phyloP scores from a whole-genome alignment of 495 filamentous ascomycete genomes.

The Pseudevernia furfuracea region DNA sequence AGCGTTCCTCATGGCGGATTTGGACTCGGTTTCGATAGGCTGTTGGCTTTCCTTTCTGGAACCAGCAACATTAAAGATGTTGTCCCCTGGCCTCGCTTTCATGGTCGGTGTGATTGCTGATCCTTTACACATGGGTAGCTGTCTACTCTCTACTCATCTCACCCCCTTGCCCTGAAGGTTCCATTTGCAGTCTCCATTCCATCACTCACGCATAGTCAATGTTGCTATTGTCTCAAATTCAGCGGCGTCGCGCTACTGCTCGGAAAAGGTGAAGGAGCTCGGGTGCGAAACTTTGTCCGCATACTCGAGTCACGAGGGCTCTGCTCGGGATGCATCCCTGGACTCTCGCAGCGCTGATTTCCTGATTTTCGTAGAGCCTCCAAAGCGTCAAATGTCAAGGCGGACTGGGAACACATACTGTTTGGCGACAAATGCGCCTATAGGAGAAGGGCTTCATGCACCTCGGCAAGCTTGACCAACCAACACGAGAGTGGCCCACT shows the following conservation, averaged over 20 bases:
- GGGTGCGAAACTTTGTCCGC: background rate
- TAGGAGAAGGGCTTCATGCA: background rate
- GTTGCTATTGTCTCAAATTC: background rate
- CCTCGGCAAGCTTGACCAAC: background rate
- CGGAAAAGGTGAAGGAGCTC: background rate
- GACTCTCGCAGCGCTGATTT: background rate
- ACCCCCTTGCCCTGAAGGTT: background rate
- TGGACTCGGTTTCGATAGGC: conserved; percentile 85
- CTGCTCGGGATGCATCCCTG: background rate
- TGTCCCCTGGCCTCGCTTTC: conserved; percentile 83
- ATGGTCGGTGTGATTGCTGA: conserved; percentile 87
- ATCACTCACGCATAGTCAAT: background rate
- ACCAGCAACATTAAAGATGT: conserved; percentile 79
- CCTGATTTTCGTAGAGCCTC: background rate
- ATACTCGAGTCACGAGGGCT: background rate
- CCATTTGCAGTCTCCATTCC: background rate
- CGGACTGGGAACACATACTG: background rate
- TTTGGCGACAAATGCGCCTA: background rate
- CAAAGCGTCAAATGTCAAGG: background rate
- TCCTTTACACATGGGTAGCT: background rate
- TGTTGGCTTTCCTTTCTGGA: conserved; percentile 78
- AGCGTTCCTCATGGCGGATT: conserved; percentile 95
- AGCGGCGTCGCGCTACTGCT: background rate
- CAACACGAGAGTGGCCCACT: background rate
- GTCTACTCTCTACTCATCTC: background rate